Percentiles rank a stretch among this genome's conserved stretches.
Evolutionary conservation across 495 filamentous ascomycete genomes (phyloP).

Genomic region (Daldinia bambusicola): DNA sequence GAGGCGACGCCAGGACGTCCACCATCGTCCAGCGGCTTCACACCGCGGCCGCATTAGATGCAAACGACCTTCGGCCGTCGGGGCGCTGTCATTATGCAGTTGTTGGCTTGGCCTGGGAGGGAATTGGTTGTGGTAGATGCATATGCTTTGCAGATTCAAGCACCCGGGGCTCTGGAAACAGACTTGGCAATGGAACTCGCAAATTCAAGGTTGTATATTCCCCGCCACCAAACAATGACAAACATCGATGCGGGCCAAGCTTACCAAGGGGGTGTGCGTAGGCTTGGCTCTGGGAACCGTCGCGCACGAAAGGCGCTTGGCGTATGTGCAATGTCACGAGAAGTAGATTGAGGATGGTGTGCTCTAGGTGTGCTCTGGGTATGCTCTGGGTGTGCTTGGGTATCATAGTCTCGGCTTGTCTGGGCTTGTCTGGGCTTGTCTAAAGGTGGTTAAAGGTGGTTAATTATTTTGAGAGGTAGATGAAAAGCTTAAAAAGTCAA

Average conservation of each 20-base stretch:
- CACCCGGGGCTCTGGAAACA: constrained; percentile 46
- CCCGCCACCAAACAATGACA: constrained; percentile 34
- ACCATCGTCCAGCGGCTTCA: not conserved
- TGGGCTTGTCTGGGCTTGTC: constrained; percentile 11
- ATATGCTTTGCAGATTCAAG: constrained; percentile 40
- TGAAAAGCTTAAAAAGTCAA: constrained; percentile 40
- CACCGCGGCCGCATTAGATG: constrained; percentile 23
- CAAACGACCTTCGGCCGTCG: constrained; percentile 28
- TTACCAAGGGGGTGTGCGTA: constrained; percentile 11
- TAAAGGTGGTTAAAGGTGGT: not conserved
- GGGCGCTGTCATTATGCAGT: constrained; percentile 25
- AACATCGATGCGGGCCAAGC: constrained; percentile 43
- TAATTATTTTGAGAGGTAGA: constrained; percentile 24
- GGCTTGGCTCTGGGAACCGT: constrained; percentile 39
- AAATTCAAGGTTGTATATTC: constrained; percentile 32
- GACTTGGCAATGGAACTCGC: constrained; percentile 47
- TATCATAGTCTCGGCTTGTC: constrained; percentile 11
- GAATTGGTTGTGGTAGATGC: constrained; percentile 32
- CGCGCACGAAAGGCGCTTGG: constrained; percentile 38
- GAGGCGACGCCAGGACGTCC: constrained; percentile 13
- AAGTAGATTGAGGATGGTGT: constrained; percentile 43
- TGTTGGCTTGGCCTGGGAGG: constrained; percentile 36
- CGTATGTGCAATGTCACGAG: constrained; percentile 44
- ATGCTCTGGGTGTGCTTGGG: constrained; percentile 36
- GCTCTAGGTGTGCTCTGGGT: constrained; percentile 38